Percentiles rank a stretch among this genome's conserved stretches.
Evolutionary conservation across 192 early-diverging fungal species (phyloP).

Genomic region (Haplosporangium gracile): DNA sequence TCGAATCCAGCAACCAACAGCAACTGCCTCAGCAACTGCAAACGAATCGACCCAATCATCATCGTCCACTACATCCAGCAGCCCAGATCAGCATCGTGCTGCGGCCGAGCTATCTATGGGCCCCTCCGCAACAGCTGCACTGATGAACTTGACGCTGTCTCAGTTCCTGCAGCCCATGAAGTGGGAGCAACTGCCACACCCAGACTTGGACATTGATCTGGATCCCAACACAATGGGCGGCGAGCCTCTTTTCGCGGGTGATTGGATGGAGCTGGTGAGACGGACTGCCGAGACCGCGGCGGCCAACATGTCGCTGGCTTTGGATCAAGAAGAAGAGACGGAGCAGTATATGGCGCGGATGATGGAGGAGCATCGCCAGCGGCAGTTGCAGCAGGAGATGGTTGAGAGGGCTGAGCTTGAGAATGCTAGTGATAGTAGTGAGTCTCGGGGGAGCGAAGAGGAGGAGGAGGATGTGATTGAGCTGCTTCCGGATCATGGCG

Average conservation of each 20-base stretch:
- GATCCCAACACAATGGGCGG: slow-evolving; percentile 38
- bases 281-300: slow-evolving; percentile 35
- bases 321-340: slow-evolving; percentile 49
- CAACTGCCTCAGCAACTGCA: neutral
- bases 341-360: slow-evolving; percentile 30
- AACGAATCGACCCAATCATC: neutral
- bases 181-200: slow-evolving; percentile 48
- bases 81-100: neutral
- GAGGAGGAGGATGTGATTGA: slow-evolving; percentile 11
- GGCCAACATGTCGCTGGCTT: slow-evolving; percentile 40
- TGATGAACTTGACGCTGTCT: slow-evolving; percentile 9
- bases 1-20: neutral
- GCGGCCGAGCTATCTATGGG: neutral
- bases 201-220: slow-evolving; percentile 49
- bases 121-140: slow-evolving; percentile 3
- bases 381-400: neutral
- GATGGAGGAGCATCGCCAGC: slow-evolving; percentile 1
- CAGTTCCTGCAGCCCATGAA: slow-evolving; percentile 41
- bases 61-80: neutral
- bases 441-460: neutral
- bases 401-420: neutral
- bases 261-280: slow-evolving; percentile 38
- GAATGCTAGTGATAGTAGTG: neutral
- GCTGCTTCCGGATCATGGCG: slow-evolving; percentile 1
- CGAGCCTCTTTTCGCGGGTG: slow-evolving; percentile 37